Evolutionary conservation across 1,284 basidiomycete species (phyloP).

Genomic region (Leccinum laetum): DNA sequence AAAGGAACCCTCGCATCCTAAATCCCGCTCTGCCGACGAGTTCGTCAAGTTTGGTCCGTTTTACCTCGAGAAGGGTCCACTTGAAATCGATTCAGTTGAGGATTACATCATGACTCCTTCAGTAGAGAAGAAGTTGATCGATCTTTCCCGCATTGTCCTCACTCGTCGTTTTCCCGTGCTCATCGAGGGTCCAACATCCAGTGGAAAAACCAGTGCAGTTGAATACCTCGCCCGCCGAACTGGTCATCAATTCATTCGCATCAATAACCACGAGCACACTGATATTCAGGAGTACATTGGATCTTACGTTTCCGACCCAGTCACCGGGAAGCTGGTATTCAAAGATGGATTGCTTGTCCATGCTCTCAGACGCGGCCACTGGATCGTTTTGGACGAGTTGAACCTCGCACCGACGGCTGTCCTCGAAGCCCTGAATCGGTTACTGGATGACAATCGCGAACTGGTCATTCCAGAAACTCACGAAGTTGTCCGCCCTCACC

Average conservation of each 20-base stretch:
- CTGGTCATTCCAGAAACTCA: slow-evolving; percentile 96
- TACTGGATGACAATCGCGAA: slow-evolving; percentile 98
- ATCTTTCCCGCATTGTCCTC: slow-evolving; percentile 89
- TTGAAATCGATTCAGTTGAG: slow-evolving; percentile 61
- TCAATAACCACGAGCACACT: slow-evolving; percentile 99
- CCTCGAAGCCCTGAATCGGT: slow-evolving; percentile 94
- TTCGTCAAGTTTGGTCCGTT: slow-evolving; percentile 91
- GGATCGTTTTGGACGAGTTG: slow-evolving; percentile 98
- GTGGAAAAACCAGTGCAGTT: slow-evolving; percentile 96
- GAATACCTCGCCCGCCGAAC: slow-evolving; percentile 95
- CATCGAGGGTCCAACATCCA: slow-evolving; percentile 98
- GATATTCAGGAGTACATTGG: slow-evolving; percentile 99
- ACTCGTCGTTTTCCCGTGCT: slow-evolving; percentile 93
- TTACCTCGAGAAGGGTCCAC: slow-evolving; percentile 81
- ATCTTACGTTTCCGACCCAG: slow-evolving; percentile 92
- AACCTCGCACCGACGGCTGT: slow-evolving; percentile 99
- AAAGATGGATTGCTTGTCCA: slow-evolving; percentile 94
- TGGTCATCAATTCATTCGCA: slow-evolving; percentile 95
- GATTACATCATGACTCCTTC: slow-evolving; percentile 97
- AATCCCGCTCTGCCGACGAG: slow-evolving; percentile 47
- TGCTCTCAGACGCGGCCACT: slow-evolving; percentile 91
- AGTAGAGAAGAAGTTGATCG: slow-evolving; percentile 93
- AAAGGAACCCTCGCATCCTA: slow-evolving; percentile 65
- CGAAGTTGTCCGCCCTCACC: slow-evolving; percentile 92
- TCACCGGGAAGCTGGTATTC: slow-evolving; percentile 92